Evolutionary conservation across 2,329 filamentous ascomycete genomes (phyloP).

Genomic region (Cytospora chrysosperma): DNA sequence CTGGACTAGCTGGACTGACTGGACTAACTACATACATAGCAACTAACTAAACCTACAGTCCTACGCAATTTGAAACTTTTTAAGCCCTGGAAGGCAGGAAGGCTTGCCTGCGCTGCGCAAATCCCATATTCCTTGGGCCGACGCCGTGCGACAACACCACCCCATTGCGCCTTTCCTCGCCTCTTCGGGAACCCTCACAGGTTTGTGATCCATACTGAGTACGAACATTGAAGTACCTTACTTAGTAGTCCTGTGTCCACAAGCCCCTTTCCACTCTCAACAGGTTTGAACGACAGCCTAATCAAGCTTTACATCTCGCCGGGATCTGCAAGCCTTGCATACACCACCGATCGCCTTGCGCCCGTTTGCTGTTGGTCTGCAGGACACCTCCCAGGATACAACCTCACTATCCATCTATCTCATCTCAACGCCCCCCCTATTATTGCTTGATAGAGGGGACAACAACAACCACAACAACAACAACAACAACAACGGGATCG

Average conservation of each 20-base stretch:
- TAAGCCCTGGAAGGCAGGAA: neutral
- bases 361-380: neutral
- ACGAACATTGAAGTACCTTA: too few species aligned
- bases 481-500: neutral
- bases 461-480: too few species aligned
- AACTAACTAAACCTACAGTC: too few species aligned
- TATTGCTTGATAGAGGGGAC: neutral
- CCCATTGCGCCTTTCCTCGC: constrained; percentile 7
- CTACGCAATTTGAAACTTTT: neutral
- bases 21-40: too few species aligned
- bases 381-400: neutral
- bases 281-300: neutral
- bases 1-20: too few species aligned
- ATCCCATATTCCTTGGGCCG: neutral
- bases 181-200: neutral
- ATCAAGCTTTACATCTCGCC: neutral
- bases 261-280: neutral
- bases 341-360: neutral
- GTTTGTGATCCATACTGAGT: neutral
- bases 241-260: neutral
- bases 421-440: neutral
- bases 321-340: neutral
- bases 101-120: neutral
- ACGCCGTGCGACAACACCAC: constrained; percentile 3
- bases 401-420: neutral